Conservation (phyloP, 1,139 yeast genomes). For the Magnusiomyces magnusii region DNA sequence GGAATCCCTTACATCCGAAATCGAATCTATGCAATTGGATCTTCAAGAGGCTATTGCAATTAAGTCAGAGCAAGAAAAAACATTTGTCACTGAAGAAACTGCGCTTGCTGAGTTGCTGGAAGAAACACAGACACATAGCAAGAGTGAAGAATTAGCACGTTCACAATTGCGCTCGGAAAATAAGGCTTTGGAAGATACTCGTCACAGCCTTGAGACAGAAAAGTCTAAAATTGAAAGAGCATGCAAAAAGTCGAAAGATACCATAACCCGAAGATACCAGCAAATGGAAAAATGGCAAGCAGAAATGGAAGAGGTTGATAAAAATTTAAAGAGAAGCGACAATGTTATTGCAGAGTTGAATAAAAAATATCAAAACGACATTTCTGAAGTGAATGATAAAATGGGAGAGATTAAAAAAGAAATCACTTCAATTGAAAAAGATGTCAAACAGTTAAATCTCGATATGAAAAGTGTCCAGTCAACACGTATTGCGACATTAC, state of each 20-base stretch:
- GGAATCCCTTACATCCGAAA: constrained; percentile 42
- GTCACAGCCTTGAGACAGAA: constrained; percentile 35
- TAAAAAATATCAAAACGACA: neutral
- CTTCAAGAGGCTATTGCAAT: constrained; percentile 39
- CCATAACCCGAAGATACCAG: constrained; percentile 19
- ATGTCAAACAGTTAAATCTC: constrained; percentile 30
- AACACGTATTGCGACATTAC: constrained; percentile 19
- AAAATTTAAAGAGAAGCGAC: constrained; percentile 13
- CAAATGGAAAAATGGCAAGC: constrained; percentile 20
- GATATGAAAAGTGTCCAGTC: constrained; percentile 19
- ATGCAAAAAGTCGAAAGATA: constrained; percentile 22
- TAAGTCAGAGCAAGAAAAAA: constrained; percentile 36
- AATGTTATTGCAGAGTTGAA: constrained; percentile 2
- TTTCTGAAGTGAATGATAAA: neutral
- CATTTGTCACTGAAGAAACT: constrained; percentile 39
- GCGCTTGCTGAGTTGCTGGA: constrained; percentile 38
- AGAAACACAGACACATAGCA: constrained; percentile 39
- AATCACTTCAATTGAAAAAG: constrained; percentile 36
- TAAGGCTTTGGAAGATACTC: constrained; percentile 41
- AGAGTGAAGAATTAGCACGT: constrained; percentile 44
- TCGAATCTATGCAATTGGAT: constrained; percentile 46
- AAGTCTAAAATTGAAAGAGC: constrained; percentile 29
- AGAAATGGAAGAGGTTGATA: constrained; percentile 19
- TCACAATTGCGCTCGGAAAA: constrained; percentile 43
- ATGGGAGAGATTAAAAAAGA: constrained; percentile 22